Percentiles rank a stretch among this genome's conserved stretches.
Evolutionary conservation across 1,284 basidiomycete species (phyloP).

Genomic region (Fomes fomentarius): DNA sequence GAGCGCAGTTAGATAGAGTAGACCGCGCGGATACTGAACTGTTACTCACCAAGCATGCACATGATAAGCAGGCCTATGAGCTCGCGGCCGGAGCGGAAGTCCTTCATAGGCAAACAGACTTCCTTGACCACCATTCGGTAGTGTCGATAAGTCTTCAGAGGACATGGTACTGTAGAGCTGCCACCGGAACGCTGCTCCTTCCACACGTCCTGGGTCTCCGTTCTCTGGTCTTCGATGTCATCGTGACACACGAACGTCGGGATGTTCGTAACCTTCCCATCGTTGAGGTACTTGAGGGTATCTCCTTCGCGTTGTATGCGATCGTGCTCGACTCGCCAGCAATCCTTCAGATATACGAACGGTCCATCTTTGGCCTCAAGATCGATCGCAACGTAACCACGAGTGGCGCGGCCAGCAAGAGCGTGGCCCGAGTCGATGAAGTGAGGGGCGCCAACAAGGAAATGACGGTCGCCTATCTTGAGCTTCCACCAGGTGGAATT

Average conservation of each 20-base stretch:
- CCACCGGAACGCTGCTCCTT: not conserved
- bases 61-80: not conserved
- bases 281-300: slow-evolving; percentile 2
- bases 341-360: slow-evolving; percentile 13
- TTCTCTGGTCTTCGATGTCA: slow-evolving; percentile 11
- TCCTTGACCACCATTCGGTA: not conserved
- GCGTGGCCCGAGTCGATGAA: slow-evolving; percentile 1
- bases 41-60: not conserved
- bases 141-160: not conserved
- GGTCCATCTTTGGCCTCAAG: not conserved
- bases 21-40: too few species aligned
- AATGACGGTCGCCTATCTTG: not conserved
- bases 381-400: slow-evolving; percentile 7
- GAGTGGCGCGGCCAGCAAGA: slow-evolving; percentile 3
- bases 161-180: not conserved
- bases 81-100: not conserved
- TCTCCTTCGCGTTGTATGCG: slow-evolving; percentile 6
- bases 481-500: not conserved
- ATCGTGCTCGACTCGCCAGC: slow-evolving; percentile 4
- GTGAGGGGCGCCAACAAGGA: slow-evolving; percentile 11
- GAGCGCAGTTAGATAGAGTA: not conserved
- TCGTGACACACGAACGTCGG: slow-evolving; percentile 15
- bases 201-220: slow-evolving; percentile 2
- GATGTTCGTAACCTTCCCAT: slow-evolving; percentile 18
- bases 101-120: not conserved